Evolutionary conservation across 2,329 filamentous ascomycete genomes (phyloP).

Genomic region (Colletotrichum sublineola): DNA sequence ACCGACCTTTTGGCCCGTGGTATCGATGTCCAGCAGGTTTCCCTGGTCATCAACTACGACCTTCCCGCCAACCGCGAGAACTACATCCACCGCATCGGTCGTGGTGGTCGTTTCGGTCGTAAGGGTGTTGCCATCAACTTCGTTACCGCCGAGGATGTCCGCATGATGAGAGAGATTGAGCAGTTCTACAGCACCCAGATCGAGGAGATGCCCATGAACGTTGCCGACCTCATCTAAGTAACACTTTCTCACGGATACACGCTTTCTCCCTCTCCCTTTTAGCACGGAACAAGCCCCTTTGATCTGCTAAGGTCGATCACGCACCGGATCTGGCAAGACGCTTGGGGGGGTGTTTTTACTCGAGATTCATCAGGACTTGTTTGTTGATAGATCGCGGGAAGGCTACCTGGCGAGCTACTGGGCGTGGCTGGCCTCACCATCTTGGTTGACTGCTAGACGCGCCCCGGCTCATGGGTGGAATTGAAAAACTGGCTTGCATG

Average conservation of each 20-base stretch:
- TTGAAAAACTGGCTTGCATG: slow-evolving; percentile 45
- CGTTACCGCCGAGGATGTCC: slow-evolving; percentile 97
- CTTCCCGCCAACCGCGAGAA: slow-evolving; percentile 99
- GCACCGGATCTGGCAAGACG: slow-evolving; percentile 42
- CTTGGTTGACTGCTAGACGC: slow-evolving; percentile 33
- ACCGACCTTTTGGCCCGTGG: slow-evolving; percentile 98
- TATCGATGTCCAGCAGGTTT: slow-evolving; percentile 99
- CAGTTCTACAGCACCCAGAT: slow-evolving; percentile 99
- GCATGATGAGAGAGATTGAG: slow-evolving; percentile 99
- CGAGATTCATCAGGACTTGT: slow-evolving; percentile 43
- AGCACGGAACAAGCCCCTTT: slow-evolving; percentile 38
- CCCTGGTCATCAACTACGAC: slow-evolving; percentile 99
- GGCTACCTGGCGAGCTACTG: slow-evolving; percentile 42
- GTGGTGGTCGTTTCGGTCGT: slow-evolving; percentile 99
- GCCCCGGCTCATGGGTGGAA: slow-evolving; percentile 42
- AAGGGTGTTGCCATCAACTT: slow-evolving; percentile 99
- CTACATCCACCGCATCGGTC: slow-evolving; percentile 99
- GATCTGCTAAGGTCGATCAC: slow-evolving; percentile 37
- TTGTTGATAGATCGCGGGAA: slow-evolving; percentile 44
- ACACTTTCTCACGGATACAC: slow-evolving; percentile 35
- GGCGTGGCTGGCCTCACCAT: slow-evolving; percentile 38
- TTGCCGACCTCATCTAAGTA: slow-evolving; percentile 79
- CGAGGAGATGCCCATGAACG: slow-evolving; percentile 99
- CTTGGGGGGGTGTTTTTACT: slow-evolving; percentile 33
- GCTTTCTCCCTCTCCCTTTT: slow-evolving; percentile 36